Percentiles rank a stretch among this genome's conserved stretches.
Evolutionary conservation across 2,329 filamentous ascomycete genomes (phyloP).

Genomic region (Colletotrichum lindemuthianum): DNA sequence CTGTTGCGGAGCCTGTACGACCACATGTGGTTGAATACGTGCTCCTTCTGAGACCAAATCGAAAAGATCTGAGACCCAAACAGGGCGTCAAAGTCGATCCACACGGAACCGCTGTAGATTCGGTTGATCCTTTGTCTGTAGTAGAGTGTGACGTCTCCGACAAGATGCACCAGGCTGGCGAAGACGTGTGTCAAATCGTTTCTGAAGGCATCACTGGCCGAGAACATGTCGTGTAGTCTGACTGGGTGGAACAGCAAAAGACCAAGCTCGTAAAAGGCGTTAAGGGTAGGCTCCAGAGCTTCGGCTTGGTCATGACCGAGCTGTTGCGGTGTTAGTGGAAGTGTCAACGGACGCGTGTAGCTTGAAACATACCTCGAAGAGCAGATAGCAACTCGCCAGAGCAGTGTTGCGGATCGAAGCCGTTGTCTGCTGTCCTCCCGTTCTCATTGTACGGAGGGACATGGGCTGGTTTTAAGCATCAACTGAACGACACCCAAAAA

Average conservation of each 20-base stretch:
- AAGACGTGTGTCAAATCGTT: constrained; percentile 48
- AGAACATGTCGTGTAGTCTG: constrained; percentile 49
- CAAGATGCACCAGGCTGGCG: constrained; percentile 47
- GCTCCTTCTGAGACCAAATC: constrained; percentile 47
- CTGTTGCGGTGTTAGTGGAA: constrained; percentile 36
- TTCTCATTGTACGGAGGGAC: not conserved
- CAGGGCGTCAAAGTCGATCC: constrained; percentile 48
- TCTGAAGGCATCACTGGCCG: constrained; percentile 44
- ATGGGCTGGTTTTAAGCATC: constrained; percentile 8
- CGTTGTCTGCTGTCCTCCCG: not conserved
- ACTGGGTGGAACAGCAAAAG: constrained; percentile 49
- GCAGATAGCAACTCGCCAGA: constrained; percentile 49
- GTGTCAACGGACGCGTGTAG: rapidly evolving
- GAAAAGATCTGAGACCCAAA: constrained; percentile 48
- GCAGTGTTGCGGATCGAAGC: constrained; percentile 43
- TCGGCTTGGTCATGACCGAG: constrained; percentile 50
- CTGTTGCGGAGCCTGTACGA: constrained; percentile 44
- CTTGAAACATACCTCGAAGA: constrained; percentile 48
- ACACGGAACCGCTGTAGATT: constrained; percentile 40
- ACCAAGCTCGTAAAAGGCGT: constrained; percentile 50
- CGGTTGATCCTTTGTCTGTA: constrained; percentile 49
- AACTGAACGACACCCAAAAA: too few relatives aligned
- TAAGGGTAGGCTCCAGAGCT: constrained; percentile 51
- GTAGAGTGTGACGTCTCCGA: constrained; percentile 46
- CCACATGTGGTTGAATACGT: constrained; percentile 49